These are phyloP conservation scores for Ustilago tritici DNA, from an alignment of 1,284 basidiomycete genomes.

Conservation along the genomic window DNA sequence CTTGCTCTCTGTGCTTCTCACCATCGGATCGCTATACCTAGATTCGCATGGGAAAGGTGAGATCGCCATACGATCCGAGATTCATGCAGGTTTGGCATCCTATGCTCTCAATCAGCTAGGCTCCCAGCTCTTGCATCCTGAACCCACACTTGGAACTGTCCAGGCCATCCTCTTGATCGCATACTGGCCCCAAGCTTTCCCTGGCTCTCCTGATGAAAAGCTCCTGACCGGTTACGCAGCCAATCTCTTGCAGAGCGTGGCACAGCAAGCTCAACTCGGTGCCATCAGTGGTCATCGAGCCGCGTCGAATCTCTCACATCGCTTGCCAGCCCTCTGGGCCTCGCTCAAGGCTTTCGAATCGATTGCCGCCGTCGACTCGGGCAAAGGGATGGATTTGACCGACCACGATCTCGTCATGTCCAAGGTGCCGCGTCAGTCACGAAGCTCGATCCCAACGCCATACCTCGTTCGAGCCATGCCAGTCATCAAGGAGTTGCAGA, in stretches of 20 bases:
- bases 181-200: conserved; percentile 47
- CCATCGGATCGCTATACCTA: conserved; percentile 37
- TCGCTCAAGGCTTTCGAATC: conserved; percentile 35
- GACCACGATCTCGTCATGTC: conserved; percentile 39
- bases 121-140: conserved; percentile 17
- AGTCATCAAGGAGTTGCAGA: conserved; percentile 36
- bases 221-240: conserved; percentile 26
- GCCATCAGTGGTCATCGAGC: conserved; percentile 18
- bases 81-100: conserved; percentile 24
- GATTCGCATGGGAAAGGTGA: conserved; percentile 27
- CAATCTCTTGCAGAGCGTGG: conserved; percentile 27
- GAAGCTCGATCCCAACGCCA: conserved; percentile 31
- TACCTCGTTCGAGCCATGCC: conserved; percentile 28
- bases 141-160: conserved; percentile 31
- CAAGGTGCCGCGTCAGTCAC: conserved; percentile 29
- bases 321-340: conserved; percentile 30
- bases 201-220: conserved; percentile 41
- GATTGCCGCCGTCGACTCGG: conserved; percentile 35
- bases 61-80: conserved; percentile 17
- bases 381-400: conserved; percentile 39
- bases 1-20: conserved; percentile 34
- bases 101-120: conserved; percentile 30
- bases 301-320: conserved; percentile 19
- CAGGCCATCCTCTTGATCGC: conserved; percentile 47
- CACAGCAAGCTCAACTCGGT: conserved; percentile 4